phyloP scores from a whole-genome alignment of 768 basidiomycete species.

The Lanmaoa rubissima region DNA sequence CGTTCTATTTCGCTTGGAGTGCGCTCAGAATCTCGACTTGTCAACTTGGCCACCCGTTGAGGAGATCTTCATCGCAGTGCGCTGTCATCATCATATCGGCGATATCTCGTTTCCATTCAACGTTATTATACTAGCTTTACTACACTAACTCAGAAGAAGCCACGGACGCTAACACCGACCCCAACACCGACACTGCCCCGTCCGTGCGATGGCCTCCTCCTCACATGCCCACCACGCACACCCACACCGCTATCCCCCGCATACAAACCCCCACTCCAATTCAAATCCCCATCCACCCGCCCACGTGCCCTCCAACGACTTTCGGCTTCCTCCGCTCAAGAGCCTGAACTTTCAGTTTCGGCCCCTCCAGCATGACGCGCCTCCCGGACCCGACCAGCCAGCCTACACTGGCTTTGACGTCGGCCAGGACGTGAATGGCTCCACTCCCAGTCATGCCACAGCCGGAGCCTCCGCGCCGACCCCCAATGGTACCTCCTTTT shows the following conservation, averaged over 20 bases:
- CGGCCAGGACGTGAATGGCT: slow-evolving; percentile 15
- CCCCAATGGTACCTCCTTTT: slow-evolving; percentile 18
- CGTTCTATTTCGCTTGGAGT: slow-evolving; percentile 3
- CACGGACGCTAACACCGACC: background rate
- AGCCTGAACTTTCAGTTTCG: slow-evolving; percentile 63
- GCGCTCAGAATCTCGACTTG: slow-evolving; percentile 1
- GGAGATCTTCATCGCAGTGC: slow-evolving; percentile 23
- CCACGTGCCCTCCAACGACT: slow-evolving; percentile 40
- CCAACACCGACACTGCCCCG: slow-evolving; percentile 4
- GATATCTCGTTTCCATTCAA: slow-evolving; percentile 17
- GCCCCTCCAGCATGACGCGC: slow-evolving; percentile 28
- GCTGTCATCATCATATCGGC: slow-evolving; percentile 20
- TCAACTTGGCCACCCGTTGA: background rate
- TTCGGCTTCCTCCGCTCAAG: slow-evolving; percentile 70
- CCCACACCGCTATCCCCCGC: slow-evolving; percentile 17
- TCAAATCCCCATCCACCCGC: slow-evolving; percentile 35
- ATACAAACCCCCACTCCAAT: slow-evolving; percentile 19
- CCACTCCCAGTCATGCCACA: background rate
- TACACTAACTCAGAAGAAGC: background rate
- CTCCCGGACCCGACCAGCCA: slow-evolving; percentile 7
- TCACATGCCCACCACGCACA: slow-evolving; percentile 39
- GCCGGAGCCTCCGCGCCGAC: background rate
- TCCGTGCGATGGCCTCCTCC: slow-evolving; percentile 47
- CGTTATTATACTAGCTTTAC: slow-evolving; percentile 4
- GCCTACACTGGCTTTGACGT: slow-evolving; percentile 20